A percentile compares a stretch with the other conserved stretches of the same genome.
Conservation (phyloP, 192 early-diverging fungal genomes). For the Coemansia sp. region DNA sequence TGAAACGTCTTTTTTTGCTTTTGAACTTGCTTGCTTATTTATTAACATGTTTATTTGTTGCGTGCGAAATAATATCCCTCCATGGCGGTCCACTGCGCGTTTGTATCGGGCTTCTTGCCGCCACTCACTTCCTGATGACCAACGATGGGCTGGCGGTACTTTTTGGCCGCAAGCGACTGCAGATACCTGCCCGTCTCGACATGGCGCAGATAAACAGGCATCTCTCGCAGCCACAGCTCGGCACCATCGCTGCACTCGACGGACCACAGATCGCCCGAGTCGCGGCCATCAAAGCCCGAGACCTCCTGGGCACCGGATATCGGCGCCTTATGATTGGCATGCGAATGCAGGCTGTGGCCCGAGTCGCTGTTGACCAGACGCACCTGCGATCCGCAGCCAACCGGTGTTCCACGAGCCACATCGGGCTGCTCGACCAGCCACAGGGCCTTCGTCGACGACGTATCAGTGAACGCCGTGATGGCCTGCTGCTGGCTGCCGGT, state of each 20-base stretch:
- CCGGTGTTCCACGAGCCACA: constrained; percentile 14
- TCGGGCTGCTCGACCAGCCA: constrained; percentile 27
- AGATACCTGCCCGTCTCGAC: constrained; percentile 38
- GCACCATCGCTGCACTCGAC: constrained; percentile 27
- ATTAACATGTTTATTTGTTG: constrained; percentile 3
- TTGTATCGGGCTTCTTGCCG: constrained; percentile 29
- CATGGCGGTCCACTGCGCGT: constrained; percentile 47
- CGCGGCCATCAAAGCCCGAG: constrained; percentile 47
- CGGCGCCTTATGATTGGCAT: constrained; percentile 37
- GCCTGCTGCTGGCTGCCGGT: constrained; percentile 53
- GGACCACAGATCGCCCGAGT: constrained; percentile 44
- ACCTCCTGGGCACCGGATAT: constrained; percentile 50
- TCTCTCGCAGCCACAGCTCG: constrained; percentile 30
- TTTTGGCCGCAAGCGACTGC: constrained; percentile 36
- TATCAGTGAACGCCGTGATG: constrained; percentile 31
- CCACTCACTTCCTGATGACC: constrained; percentile 52
- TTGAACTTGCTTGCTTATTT: background rate
- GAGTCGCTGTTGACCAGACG: constrained; percentile 48
- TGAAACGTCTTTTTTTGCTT: no score
- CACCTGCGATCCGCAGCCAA: constrained; percentile 21
- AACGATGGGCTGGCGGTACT: constrained; percentile 43
- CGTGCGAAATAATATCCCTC: constrained; percentile 39
- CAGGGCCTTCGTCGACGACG: constrained; percentile 21
- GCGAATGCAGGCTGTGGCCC: constrained; percentile 46
- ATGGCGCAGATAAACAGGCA: constrained; percentile 33